Base-by-base conservation (phyloP, 805 yeast species). In the Metschnikowia kunwiensis region DNA sequence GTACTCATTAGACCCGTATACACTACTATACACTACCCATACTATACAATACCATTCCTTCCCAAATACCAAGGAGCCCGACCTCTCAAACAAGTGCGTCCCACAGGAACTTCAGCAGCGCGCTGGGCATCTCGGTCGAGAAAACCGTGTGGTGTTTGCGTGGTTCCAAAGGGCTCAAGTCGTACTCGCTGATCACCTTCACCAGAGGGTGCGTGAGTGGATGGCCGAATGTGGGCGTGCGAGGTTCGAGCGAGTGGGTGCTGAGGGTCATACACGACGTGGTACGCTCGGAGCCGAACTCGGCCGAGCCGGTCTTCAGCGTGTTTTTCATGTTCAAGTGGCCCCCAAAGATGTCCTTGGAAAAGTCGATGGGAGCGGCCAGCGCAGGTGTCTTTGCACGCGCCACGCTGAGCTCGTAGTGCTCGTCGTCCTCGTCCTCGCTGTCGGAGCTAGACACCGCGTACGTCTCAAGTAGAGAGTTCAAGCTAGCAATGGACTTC, bases 81-180 rank as follows among this genome's bases (percentile, higher is more conserved):
- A n/a, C n/a, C n/a, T n/a, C n/a, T n/a, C n/a, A n/a, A n/a, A n/a
- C 20, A 20, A 29, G 38, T 20, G 30, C 24, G 13, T 34, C 38
- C 38, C 32, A 28, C 13, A 21, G 14, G 16, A 34, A 34, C 20
- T 27, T 29, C 5, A 17, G 9, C 22, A 10, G 12, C 12, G 27
- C 32, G 13, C 16, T 18, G n/a, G 30, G 22, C 7, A 5, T 13
- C 22, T 18, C 16, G 15, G 32, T 4, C 18, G 39, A 24, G 4
- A 18, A 27, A 20, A 34, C 19, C 27, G 27, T 29, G 13, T 19
- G 30, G 25, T 39, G 49, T 41, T 42, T 39, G 20, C 30, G 40
- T 18, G 46, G 47, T 30, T 38, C 35, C 3, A 37, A 42, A 5
- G 49, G 49, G 14, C 43, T 42, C 25, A 38, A 31, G 22, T 42